Percentiles rank a stretch among this genome's conserved stretches.
Conservation (phyloP, 2,329 filamentous ascomycete genomes). For the Calonectria pteridis region DNA sequence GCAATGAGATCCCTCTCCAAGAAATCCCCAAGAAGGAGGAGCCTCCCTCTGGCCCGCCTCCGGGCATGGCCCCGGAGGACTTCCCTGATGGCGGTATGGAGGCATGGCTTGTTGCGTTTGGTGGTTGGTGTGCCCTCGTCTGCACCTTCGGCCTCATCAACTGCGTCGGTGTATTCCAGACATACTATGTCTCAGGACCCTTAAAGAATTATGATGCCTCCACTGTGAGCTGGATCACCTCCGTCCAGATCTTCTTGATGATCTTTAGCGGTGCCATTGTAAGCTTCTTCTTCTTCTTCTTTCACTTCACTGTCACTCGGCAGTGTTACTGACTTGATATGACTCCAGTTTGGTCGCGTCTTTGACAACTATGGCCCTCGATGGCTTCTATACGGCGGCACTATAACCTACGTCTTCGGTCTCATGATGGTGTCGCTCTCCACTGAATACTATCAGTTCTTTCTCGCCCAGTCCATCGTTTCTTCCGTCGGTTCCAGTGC, state of each 20-base stretch:
- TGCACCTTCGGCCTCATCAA: slow-evolving; percentile 61
- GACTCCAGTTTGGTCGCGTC: slow-evolving; percentile 64
- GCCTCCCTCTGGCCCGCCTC: slow-evolving; percentile 40
- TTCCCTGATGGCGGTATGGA: slow-evolving; percentile 70
- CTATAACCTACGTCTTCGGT: slow-evolving; percentile 70
- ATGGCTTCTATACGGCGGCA: slow-evolving; percentile 66
- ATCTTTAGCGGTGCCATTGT: slow-evolving; percentile 63
- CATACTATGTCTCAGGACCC: slow-evolving; percentile 66
- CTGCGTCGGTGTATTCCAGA: slow-evolving; percentile 67
- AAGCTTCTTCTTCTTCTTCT: slow-evolving; percentile 42
- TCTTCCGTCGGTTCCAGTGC: slow-evolving; percentile 57
- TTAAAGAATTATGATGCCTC: slow-evolving; percentile 62
- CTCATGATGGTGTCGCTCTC: slow-evolving; percentile 74
- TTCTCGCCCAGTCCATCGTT: slow-evolving; percentile 58
- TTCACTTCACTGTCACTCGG: slow-evolving; percentile 36
- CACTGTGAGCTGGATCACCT: slow-evolving; percentile 71
- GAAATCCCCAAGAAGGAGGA: slow-evolving; percentile 18
- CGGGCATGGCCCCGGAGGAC: slow-evolving; percentile 58
- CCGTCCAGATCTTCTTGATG: slow-evolving; percentile 63
- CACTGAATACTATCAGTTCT: slow-evolving; percentile 58
- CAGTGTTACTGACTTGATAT: slow-evolving; percentile 3
- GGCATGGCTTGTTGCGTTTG: slow-evolving; percentile 69
- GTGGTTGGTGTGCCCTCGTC: slow-evolving; percentile 58
- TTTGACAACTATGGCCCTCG: slow-evolving; percentile 76
- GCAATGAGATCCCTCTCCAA: slow-evolving; percentile 9